A percentile compares a stretch with the other conserved stretches of the same genome.
Evolutionary conservation across 805 yeast species (phyloP).

Genomic region (Nakazawaea ishiwadae): DNA sequence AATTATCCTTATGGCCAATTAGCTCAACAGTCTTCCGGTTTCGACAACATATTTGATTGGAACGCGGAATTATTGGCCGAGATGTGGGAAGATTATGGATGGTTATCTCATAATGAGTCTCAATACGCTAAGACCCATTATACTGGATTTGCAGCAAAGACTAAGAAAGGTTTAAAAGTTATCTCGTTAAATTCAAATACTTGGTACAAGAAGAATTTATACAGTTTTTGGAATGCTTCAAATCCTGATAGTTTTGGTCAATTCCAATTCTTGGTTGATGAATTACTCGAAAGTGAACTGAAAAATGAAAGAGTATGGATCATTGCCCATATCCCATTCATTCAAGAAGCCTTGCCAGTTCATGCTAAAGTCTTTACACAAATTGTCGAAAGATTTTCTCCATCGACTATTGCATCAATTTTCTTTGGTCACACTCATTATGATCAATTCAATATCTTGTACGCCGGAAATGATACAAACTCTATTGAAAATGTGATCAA

Average conservation of each 20-base stretch:
- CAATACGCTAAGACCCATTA: constrained; percentile 42
- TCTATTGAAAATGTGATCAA: constrained; percentile 42
- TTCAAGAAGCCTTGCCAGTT: constrained; percentile 58
- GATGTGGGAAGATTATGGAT: constrained; percentile 41
- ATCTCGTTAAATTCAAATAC: constrained; percentile 63
- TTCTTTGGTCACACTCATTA: constrained; percentile 71
- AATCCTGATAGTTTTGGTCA: constrained; percentile 61
- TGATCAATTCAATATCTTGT: constrained; percentile 61
- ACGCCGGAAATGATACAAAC: constrained; percentile 37
- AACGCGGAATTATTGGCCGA: constrained; percentile 44
- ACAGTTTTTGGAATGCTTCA: constrained; percentile 46
- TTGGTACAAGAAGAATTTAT: constrained; percentile 61
- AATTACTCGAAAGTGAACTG: constrained; percentile 52
- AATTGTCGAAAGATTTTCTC: constrained; percentile 63
- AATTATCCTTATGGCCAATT: constrained; percentile 69
- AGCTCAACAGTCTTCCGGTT: constrained; percentile 48
- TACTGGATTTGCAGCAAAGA: constrained; percentile 55
- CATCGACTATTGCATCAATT: constrained; percentile 60
- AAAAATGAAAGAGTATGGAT: constrained; percentile 65
- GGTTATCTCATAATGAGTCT: constrained; percentile 34
- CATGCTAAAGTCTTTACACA: constrained; percentile 51
- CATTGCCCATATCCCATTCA: constrained; percentile 61
- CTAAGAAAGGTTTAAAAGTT: constrained; percentile 52
- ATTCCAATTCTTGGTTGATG: constrained; percentile 56
- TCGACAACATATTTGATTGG: constrained; percentile 35